Evolutionary conservation across 1,139 yeast species (phyloP).

Genomic region (Debaryomycetaceae sp.): DNA sequence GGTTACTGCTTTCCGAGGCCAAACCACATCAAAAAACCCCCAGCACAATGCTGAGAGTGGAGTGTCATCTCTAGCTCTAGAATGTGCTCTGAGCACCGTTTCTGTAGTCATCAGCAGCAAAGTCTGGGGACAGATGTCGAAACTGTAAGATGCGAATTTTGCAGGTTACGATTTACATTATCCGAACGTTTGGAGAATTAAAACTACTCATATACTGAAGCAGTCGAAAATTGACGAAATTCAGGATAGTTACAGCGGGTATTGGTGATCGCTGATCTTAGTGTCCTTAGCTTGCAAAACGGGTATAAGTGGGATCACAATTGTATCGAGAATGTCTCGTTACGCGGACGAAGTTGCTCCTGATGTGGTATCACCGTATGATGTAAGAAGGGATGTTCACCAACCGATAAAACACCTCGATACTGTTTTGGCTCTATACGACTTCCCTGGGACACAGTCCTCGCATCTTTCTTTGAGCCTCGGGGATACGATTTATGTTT

Average conservation of each 20-base stretch:
- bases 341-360: slow-evolving; percentile 37
- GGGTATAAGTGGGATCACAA: no score
- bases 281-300: no score
- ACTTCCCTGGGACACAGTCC: slow-evolving; percentile 46
- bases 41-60: no score
- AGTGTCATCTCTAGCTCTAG: no score
- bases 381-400: slow-evolving; percentile 14
- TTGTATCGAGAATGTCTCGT: slow-evolving; percentile 8
- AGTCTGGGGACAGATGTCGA: not conserved
- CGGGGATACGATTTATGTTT: slow-evolving; percentile 51
- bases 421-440: slow-evolving; percentile 51
- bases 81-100: no score
- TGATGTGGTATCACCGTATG: slow-evolving; percentile 34
- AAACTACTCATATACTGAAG: not conserved
- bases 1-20: no score
- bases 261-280: no score
- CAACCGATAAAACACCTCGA: slow-evolving; percentile 39
- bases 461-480: slow-evolving; percentile 44
- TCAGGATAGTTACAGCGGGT: not conserved
- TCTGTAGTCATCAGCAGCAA: no score
- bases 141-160: not conserved
- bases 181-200: not conserved
- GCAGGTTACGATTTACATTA: not conserved
- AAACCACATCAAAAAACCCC: no score
- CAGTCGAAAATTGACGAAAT: not conserved